Conservation (phyloP, 192 early-diverging fungal species). For the Backusella australiensis region DNA sequence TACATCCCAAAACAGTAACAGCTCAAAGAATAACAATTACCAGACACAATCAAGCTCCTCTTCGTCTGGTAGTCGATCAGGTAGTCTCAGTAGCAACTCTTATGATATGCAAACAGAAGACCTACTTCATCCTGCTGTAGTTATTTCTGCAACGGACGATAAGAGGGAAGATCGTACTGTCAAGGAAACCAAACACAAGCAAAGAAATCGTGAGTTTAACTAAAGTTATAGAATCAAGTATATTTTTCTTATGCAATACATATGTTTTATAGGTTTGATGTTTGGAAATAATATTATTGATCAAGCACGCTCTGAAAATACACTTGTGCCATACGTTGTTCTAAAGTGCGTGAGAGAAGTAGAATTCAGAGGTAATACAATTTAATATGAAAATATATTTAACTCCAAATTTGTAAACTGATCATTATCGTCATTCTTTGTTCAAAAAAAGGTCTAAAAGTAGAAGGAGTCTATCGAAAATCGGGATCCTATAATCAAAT, state of each 20-base stretch:
- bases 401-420: neutral
- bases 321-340: constrained; percentile 62
- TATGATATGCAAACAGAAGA: constrained; percentile 4
- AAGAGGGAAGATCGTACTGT: neutral
- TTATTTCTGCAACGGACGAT: neutral
- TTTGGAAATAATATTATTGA: constrained; percentile 64
- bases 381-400: neutral
- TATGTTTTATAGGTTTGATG: constrained; percentile 31
- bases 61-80: neutral
- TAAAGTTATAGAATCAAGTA: neutral
- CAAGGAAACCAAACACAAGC: neutral
- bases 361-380: constrained; percentile 42
- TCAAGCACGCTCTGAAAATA: constrained; percentile 55
- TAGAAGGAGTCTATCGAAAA: constrained; percentile 78
- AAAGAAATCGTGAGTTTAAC: neutral
- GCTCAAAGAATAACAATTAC: neutral
- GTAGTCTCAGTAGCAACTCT: neutral
- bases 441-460: constrained; percentile 41
- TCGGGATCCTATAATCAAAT: constrained; percentile 69
- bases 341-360: constrained; percentile 67
- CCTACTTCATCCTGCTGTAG: neutral
- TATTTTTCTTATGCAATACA: neutral
- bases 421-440: neutral
- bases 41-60: neutral
- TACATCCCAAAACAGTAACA: neutral